phyloP scores from a whole-genome alignment of 2,329 filamentous ascomycete species.

The Didymella segeticola region DNA sequence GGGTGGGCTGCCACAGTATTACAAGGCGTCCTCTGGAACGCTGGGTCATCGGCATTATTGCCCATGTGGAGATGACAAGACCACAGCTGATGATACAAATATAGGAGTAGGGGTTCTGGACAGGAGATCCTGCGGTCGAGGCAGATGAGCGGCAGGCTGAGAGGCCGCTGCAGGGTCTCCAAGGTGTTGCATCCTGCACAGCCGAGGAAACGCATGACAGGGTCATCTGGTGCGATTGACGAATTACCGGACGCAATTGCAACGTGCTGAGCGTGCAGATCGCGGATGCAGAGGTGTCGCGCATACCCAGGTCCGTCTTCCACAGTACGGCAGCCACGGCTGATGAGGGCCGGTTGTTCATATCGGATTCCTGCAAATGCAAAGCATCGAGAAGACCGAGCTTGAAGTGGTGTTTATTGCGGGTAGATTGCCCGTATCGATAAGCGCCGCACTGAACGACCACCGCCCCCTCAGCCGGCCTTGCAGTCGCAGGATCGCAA shows the following conservation, averaged over 20 bases:
- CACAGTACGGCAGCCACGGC: slow-evolving; percentile 14
- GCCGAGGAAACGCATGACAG: slow-evolving; percentile 27
- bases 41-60: slow-evolving; percentile 26
- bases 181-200: slow-evolving; percentile 26
- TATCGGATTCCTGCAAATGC: slow-evolving; percentile 3
- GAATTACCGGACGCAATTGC: slow-evolving; percentile 41
- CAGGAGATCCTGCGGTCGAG: slow-evolving; percentile 33
- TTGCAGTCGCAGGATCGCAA: slow-evolving; percentile 11
- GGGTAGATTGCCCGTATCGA: slow-evolving; percentile 11
- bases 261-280: slow-evolving; percentile 39
- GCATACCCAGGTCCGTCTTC: slow-evolving; percentile 21
- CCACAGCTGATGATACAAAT: slow-evolving; percentile 29
- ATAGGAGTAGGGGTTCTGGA: slow-evolving; percentile 31
- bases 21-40: slow-evolving; percentile 22
- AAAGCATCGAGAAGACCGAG: neutral
- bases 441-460: slow-evolving; percentile 4
- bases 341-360: slow-evolving; percentile 6
- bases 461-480: slow-evolving; percentile 11
- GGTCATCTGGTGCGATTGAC: slow-evolving; percentile 43
- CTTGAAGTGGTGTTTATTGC: slow-evolving; percentile 1
- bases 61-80: slow-evolving; percentile 34
- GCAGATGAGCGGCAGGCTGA: slow-evolving; percentile 29
- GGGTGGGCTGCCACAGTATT: slow-evolving; percentile 18
- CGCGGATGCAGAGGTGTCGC: slow-evolving; percentile 35
- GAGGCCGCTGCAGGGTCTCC: slow-evolving; percentile 45